Evolutionary conservation across 805 yeast species (phyloP).

Genomic region (Kluyveromyces starmeri): DNA sequence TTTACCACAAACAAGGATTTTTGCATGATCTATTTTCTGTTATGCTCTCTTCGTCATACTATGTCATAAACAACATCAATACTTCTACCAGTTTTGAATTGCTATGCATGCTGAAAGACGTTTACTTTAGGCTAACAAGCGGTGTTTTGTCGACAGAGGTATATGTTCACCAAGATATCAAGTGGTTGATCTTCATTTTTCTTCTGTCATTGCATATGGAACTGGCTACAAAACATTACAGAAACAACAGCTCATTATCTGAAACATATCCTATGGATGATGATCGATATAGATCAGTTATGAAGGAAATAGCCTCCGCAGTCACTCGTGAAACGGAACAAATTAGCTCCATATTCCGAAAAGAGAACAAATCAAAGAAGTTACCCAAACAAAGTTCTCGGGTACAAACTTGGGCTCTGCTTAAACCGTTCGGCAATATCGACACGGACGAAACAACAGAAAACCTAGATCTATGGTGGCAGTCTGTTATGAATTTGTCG

Average conservation of each 20-base stretch:
- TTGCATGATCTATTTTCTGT: slow-evolving; percentile 19
- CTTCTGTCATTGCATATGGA: not conserved
- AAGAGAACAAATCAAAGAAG: not conserved
- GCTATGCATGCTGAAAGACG: slow-evolving; percentile 1
- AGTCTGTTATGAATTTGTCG: too few relatives aligned
- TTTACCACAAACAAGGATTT: slow-evolving; percentile 4
- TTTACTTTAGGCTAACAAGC: not conserved
- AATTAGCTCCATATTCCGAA: not conserved
- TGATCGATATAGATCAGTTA: not conserved
- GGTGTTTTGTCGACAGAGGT: not conserved
- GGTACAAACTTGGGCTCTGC: slow-evolving; percentile 1
- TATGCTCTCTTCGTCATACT: slow-evolving; percentile 15
- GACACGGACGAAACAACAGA: not conserved
- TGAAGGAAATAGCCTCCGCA: not conserved
- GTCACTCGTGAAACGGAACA: not conserved
- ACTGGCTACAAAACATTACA: not conserved
- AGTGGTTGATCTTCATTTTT: slow-evolving; percentile 1
- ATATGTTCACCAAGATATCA: not conserved
- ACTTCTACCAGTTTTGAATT: slow-evolving; percentile 6
- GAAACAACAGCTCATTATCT: not conserved
- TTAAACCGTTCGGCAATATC: not conserved
- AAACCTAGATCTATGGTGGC: not conserved
- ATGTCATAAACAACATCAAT: slow-evolving; percentile 15
- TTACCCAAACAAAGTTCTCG: not conserved
- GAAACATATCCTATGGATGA: not conserved